Conservation (phyloP, 768 basidiomycete genomes). For the Zangia roseola region DNA sequence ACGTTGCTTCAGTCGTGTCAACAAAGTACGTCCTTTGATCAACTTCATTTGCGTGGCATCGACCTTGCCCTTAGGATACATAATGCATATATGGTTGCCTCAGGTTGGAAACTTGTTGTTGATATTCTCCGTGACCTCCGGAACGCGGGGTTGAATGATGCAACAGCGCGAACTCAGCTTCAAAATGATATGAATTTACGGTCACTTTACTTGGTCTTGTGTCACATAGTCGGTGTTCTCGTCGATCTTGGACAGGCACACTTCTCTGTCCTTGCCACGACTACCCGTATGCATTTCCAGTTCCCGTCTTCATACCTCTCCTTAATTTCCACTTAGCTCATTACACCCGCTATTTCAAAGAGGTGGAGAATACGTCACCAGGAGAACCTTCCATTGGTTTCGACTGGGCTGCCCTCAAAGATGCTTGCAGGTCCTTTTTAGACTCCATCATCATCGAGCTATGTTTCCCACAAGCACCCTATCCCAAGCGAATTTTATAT, state of each 20-base stretch:
- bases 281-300: constrained; percentile 53
- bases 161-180: constrained; percentile 51
- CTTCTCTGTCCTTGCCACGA: constrained; percentile 68
- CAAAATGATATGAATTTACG: constrained; percentile 50
- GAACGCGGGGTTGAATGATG: constrained; percentile 54
- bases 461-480: constrained; percentile 68
- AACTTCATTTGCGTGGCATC: background rate
- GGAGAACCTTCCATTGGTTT: constrained; percentile 59
- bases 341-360: constrained; percentile 70
- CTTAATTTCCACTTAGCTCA: constrained; percentile 48
- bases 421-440: constrained; percentile 71
- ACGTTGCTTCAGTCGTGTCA: constrained; percentile 57
- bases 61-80: constrained; percentile 56
- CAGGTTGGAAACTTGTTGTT: constrained; percentile 75
- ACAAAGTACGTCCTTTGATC: constrained; percentile 44
- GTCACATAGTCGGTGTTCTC: constrained; percentile 59
- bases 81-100: constrained; percentile 79
- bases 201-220: constrained; percentile 59
- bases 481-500: constrained; percentile 65
- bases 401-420: constrained; percentile 59
- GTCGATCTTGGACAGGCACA: constrained; percentile 61
- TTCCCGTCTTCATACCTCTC: background rate
- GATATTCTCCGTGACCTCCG: constrained; percentile 55
- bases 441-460: constrained; percentile 84
- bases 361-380: constrained; percentile 34